A percentile compares a stretch with the other conserved stretches of the same genome.
Evolutionary conservation across 257 asterid genomes (phyloP).

Genomic region (Jacaranda copaia): DNA sequence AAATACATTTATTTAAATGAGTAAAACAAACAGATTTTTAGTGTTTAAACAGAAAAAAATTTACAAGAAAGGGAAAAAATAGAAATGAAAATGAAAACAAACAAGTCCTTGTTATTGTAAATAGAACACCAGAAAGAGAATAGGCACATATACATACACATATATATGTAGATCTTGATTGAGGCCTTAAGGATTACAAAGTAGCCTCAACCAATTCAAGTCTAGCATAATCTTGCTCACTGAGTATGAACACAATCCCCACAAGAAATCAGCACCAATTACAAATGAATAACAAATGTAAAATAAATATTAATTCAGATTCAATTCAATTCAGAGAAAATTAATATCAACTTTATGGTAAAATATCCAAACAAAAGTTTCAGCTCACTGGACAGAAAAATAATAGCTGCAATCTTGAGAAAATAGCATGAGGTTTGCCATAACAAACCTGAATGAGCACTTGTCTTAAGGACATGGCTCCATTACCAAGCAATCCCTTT

Average conservation of each 20-base stretch:
- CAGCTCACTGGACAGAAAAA: not conserved
- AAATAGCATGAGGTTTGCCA: not conserved
- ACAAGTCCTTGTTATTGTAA: not conserved
- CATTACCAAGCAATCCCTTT: slow-evolving; percentile 72
- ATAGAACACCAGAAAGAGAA: not conserved
- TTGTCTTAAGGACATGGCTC: slow-evolving; percentile 66
- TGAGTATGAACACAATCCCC: slow-evolving; percentile 2
- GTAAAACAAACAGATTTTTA: no score
- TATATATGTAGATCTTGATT: not conserved
- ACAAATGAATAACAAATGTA: not conserved
- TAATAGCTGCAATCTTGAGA: slow-evolving; percentile 13
- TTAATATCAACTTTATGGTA: not conserved
- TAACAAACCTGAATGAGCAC: slow-evolving; percentile 83
- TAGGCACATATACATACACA: no score
- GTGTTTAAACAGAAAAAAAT: no score
- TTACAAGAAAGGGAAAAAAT: no score
- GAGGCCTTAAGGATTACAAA: not conserved
- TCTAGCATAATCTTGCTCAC: not conserved
- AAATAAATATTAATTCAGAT: not conserved
- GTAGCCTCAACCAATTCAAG: not conserved
- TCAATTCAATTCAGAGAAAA: slow-evolving; percentile 12
- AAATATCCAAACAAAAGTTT: not conserved
- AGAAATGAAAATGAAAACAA: no score
- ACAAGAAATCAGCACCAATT: not conserved
- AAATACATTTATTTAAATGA: no score